Percentiles rank a stretch among this genome's conserved stretches.
Evolutionary conservation across 2,329 filamentous ascomycete species (phyloP).

Genomic region (Cytospora paraplurivora): DNA sequence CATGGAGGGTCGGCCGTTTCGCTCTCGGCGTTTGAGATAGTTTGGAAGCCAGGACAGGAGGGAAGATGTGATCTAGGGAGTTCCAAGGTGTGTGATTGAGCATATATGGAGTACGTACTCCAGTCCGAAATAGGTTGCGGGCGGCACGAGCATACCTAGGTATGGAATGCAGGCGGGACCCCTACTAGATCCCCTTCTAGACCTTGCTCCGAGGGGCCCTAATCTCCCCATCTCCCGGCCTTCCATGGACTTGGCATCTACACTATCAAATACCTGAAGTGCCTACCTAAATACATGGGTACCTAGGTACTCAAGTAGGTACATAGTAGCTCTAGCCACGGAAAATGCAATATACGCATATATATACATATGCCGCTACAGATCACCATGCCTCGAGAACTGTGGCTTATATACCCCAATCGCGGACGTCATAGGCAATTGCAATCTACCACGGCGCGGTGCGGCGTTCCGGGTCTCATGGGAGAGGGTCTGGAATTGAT

Average conservation of each 20-base stretch:
- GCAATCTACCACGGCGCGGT: too few species aligned
- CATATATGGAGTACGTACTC: conserved; percentile 20
- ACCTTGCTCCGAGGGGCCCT: neutral
- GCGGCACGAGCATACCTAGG: conserved; percentile 7
- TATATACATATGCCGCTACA: too few species aligned
- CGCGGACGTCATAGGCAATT: too few species aligned
- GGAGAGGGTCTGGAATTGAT: neutral
- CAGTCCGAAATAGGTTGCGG: neutral
- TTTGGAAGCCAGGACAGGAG: conserved; percentile 13
- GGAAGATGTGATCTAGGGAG: conserved; percentile 18
- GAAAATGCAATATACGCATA: too few species aligned
- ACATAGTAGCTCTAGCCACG: too few species aligned
- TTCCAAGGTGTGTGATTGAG: conserved; percentile 11
- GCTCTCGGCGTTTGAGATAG: conserved; percentile 6
- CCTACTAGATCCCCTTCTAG: neutral
- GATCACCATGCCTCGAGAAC: too few species aligned
- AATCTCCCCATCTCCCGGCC: neutral
- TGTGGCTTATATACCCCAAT: too few species aligned
- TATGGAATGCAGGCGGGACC: conserved; percentile 15
- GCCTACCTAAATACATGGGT: neutral
- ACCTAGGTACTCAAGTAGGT: neutral
- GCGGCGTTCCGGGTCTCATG: too few species aligned
- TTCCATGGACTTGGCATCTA: too few species aligned
- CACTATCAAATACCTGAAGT: too few species aligned
- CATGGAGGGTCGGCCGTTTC: conserved; percentile 11